Conservation (phyloP, 495 filamentous ascomycete species). For the Tuber aestivum region DNA sequence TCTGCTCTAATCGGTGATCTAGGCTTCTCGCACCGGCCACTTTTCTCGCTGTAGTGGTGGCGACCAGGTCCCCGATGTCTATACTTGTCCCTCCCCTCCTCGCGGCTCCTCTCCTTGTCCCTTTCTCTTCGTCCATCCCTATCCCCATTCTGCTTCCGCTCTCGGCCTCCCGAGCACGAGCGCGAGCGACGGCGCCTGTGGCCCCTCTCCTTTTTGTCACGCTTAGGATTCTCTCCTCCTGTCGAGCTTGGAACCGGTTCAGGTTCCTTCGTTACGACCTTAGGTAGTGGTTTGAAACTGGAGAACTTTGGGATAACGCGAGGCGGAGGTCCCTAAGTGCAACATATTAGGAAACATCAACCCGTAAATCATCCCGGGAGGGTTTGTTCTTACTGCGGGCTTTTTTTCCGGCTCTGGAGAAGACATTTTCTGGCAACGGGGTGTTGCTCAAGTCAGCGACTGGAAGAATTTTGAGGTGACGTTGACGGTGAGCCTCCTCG, state of each 20-base stretch:
- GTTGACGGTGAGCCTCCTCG: not conserved
- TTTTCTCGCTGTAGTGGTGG: slow-evolving; percentile 11
- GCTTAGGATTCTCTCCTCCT: slow-evolving; percentile 4
- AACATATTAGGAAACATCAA: not conserved
- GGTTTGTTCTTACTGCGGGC: not conserved
- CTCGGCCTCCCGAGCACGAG: slow-evolving; percentile 24
- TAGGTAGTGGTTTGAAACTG: slow-evolving; percentile 31
- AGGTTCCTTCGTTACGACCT: slow-evolving; percentile 13
- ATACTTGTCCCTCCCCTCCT: slow-evolving; percentile 1
- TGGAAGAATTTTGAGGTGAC: not conserved
- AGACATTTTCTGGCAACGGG: not conserved
- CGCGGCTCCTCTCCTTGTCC: slow-evolving; percentile 11
- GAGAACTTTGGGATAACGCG: slow-evolving; percentile 40
- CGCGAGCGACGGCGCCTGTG: slow-evolving; percentile 17
- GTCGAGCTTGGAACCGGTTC: slow-evolving; percentile 11
- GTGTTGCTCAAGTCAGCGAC: not conserved
- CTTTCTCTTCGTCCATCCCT: slow-evolving; percentile 16
- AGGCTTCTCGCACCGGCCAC: slow-evolving; percentile 16
- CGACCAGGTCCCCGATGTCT: slow-evolving; percentile 10
- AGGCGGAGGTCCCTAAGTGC: slow-evolving; percentile 21
- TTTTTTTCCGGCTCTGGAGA: slow-evolving; percentile 7
- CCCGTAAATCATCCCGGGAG: not conserved
- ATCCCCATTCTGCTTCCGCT: slow-evolving; percentile 13
- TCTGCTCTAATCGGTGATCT: slow-evolving; percentile 10
- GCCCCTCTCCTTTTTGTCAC: slow-evolving; percentile 10